phyloP scores from a whole-genome alignment of 805 yeast species.

The Ogataea angusta region DNA sequence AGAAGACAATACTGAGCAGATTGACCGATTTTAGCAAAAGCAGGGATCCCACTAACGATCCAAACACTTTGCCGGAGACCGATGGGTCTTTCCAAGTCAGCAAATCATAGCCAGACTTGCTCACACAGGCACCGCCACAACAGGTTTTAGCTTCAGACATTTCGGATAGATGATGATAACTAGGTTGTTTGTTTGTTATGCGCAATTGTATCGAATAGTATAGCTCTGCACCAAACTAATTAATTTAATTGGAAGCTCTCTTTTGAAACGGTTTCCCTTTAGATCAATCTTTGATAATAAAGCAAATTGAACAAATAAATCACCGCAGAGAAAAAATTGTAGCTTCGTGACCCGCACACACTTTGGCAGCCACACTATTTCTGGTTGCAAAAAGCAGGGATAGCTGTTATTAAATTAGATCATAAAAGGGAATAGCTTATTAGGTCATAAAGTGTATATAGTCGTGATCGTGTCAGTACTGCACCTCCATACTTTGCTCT shows the following conservation, averaged over 20 bases:
- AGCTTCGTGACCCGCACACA: background rate
- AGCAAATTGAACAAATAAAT: conserved; percentile 16
- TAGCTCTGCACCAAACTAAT: background rate
- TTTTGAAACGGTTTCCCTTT: conserved; percentile 6
- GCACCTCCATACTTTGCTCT: background rate
- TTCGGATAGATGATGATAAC: background rate
- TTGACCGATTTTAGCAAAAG: conserved; percentile 61
- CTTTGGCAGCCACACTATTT: conserved; percentile 7
- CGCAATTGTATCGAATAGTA: background rate
- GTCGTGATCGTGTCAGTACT: conserved; percentile 1
- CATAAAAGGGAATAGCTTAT: background rate
- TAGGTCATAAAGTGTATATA: background rate
- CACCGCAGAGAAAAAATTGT: conserved; percentile 9
- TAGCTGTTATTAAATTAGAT: background rate
- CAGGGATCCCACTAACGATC: conserved; percentile 53
- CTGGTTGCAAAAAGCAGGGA: background rate
- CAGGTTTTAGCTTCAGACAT: conserved; percentile 22
- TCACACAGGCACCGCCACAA: conserved; percentile 32
- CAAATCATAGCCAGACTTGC: conserved; percentile 33
- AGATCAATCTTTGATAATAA: conserved; percentile 7
- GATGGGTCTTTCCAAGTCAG: conserved; percentile 76
- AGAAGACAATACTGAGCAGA: conserved; percentile 58
- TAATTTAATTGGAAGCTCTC: background rate
- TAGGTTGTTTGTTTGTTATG: background rate
- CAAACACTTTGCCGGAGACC: conserved; percentile 74